Base-by-base conservation (phyloP, 2,329 filamentous ascomycete genomes). In the Ceratocystiopsis brevicomis region DNA sequence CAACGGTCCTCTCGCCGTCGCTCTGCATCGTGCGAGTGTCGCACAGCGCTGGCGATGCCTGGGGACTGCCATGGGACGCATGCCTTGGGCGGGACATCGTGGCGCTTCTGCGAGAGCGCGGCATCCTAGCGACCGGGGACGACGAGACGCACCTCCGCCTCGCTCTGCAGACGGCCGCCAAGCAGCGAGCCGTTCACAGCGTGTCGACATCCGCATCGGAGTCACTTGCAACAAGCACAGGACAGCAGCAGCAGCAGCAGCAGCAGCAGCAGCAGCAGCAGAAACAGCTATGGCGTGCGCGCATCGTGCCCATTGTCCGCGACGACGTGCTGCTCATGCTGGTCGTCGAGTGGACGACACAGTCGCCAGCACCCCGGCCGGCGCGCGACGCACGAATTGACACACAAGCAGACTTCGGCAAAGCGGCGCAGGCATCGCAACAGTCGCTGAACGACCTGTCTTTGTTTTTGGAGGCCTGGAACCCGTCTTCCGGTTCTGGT, bases 281-380 rank as follows among this genome's bases (percentile, higher is more conserved):
- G 19, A 6, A 21, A 21, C 19, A 21, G 19, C 19, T 6, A 21
- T 21, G 19, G 19, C 19, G 19, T 21, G 19, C 19, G 12, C 57
- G 57, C 19, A 52, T 58, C 11, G 50, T 57, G 12, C 59, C 57
- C 13, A 45, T 60, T 15, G 58, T 57, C 46, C 51, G 52, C 14
- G 45, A 41, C 10, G 51, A 54, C 38, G 45, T 54, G 33, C 50
- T 59, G 41, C 36, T 57, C n/a, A 56, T 51, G 12, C 44, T 59
- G 11, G 33, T 55, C n/a, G 42, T 59, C 13, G 57, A 59, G 42
- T 61, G 57, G 57, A 52, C 38, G 17, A 21, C 40, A 2, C 30
- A 18, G 32, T 39, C 38, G 4, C 14, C 39, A 13, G 13, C 45
- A 16, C 14, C 39, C n/a, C 15, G 21, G 15, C 16, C 13, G n/a